phyloP scores from a whole-genome alignment of 371 early-diverging fungal species.

The Mortierella sp. region DNA sequence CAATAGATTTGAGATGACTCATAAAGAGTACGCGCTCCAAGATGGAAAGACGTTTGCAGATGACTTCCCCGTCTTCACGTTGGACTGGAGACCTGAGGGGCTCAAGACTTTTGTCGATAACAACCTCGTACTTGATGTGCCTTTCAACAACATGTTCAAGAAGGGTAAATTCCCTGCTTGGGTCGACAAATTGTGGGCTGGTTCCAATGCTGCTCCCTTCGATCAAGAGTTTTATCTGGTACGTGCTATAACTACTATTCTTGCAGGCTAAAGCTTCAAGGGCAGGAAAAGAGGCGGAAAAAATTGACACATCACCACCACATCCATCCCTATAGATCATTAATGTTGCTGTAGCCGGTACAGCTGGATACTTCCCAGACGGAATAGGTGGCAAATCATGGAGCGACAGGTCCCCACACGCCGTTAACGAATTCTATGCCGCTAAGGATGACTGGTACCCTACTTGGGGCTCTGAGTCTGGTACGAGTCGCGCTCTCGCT shows the following conservation, averaged over 20 bases:
- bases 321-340: constrained; percentile 58
- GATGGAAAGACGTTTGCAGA: constrained; percentile 60
- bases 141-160: constrained; percentile 65
- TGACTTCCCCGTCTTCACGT: constrained; percentile 60
- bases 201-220: constrained; percentile 71
- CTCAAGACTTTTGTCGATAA: constrained; percentile 74
- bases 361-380: constrained; percentile 75
- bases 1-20: constrained; percentile 60
- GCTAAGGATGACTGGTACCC: constrained; percentile 65
- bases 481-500: constrained; percentile 63
- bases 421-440: constrained; percentile 65
- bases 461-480: constrained; percentile 66
- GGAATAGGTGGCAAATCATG: constrained; percentile 55
- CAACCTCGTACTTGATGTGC: constrained; percentile 65
- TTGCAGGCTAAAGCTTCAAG: too few relatives aligned
- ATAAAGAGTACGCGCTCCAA: constrained; percentile 52
- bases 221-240: constrained; percentile 75
- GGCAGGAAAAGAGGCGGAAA: background rate
- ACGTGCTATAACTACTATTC: constrained; percentile 3
- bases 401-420: constrained; percentile 57
- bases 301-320: background rate
- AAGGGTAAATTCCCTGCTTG: constrained; percentile 62
- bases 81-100: constrained; percentile 75
- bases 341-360: constrained; percentile 80
- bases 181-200: constrained; percentile 68